Evolutionary conservation across 805 yeast species (phyloP), one percentile per base, ranked within the genome.

Genomic region (Candida ficus): DNA sequence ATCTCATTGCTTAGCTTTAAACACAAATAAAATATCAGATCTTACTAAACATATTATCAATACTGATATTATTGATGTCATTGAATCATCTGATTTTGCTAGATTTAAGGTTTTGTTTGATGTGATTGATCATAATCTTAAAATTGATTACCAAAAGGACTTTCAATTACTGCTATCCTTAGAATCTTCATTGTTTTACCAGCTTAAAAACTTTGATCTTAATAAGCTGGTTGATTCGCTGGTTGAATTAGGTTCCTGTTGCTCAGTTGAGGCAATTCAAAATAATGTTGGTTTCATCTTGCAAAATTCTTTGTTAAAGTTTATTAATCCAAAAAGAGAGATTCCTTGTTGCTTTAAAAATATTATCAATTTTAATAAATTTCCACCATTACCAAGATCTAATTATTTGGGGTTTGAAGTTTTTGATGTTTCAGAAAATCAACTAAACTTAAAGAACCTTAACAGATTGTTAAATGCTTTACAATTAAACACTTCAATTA

Each of bases 321-420:
- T 14, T 7, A 32, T 49, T 18, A 50, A 49, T 26, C 50, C 57
- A 4, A 31, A 28, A 7, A 48, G 43, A 23, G 22, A 23, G 1
- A 12, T 50, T 2, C 49, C 53, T 9, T 1, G 3, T 4, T 14
- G 12, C 3, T 46, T 56, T 17, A 29, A 35, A 6, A 12, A 43
- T 5, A 32, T 35, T 1, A 45, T 52, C 38, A 30, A 44, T 13
- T 37, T 52, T 17, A 41, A 29, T 3, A 41, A 45, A 20, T 50
- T 53, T 38, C 54, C 58, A 7, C 61, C 61, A 11, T 33, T 56
- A 18, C 57, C 61, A 36, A 48, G 50, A 41, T 48, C 55, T 2
- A 47, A 48, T 18, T 55, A 48, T 29, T 33, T 55, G 4, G 47
- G 41, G 8, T 50, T 53, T 29, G 28, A 35, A 10, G 16, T 44